Conservation (phyloP, 148 eudicot genomes). For the Selenicereus undatus region DNA sequence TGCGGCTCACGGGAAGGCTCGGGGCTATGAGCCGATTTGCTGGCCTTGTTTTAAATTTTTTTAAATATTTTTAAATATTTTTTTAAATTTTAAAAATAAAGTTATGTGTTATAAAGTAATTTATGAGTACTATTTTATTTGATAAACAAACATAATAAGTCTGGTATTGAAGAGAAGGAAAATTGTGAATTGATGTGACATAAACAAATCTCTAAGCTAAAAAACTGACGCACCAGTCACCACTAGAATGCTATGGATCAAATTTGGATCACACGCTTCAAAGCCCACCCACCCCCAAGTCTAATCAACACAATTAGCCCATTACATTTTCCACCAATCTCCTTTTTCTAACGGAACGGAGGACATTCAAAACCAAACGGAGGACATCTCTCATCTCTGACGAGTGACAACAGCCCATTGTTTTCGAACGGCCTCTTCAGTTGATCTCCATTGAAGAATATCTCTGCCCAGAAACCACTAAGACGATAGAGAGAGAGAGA, state of each 20-base stretch:
- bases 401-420: neutral
- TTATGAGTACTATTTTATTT: too few species aligned
- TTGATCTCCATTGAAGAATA: conserved; percentile 6
- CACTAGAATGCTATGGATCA: neutral
- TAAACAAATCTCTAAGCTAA: too few species aligned
- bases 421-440: neutral
- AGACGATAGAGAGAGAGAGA: neutral
- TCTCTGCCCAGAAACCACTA: neutral
- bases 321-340: neutral
- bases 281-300: neutral
- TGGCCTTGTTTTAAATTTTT: too few species aligned
- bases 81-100: too few species aligned
- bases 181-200: too few species aligned
- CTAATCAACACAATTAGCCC: neutral
- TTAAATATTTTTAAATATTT: too few species aligned
- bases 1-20: too few species aligned
- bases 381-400: neutral
- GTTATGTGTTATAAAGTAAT: too few species aligned
- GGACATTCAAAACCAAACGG: neutral
- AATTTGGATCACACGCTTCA: neutral
- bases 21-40: too few species aligned
- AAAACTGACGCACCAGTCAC: neutral
- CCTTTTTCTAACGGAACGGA: neutral
- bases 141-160: too few species aligned
- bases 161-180: too few species aligned